phyloP scores from a whole-genome alignment of 176 grass and related monocot species.

The Juncus inflexus region DNA sequence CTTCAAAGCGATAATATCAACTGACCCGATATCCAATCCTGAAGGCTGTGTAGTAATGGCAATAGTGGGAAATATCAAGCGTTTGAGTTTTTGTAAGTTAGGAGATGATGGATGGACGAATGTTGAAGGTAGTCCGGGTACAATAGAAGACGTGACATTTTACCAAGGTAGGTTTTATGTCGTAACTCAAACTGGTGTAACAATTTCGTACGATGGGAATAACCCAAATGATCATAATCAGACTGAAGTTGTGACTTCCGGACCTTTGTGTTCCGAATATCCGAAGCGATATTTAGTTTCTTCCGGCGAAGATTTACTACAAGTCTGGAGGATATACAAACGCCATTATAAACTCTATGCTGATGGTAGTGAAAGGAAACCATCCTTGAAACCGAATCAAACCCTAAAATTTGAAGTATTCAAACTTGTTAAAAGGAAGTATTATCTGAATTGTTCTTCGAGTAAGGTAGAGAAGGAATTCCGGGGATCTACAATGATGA shows the following conservation, averaged over 20 bases:
- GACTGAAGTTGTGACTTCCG: neutral
- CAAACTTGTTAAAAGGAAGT: neutral
- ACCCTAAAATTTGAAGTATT: neutral
- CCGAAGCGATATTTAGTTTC: neutral
- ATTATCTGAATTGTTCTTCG: neutral
- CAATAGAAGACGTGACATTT: slow-evolving; percentile 11
- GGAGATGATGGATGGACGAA: slow-evolving; percentile 11
- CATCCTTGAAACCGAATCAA: neutral
- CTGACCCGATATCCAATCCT: neutral
- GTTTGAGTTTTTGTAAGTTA: too few species aligned
- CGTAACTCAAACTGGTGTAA: neutral
- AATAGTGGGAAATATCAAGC: slow-evolving; percentile 6
- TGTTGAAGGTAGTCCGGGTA: slow-evolving; percentile 1
- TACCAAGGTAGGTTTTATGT: slow-evolving; percentile 12
- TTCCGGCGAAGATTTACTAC: neutral
- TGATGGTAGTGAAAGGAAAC: too few species aligned
- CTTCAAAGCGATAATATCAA: neutral
- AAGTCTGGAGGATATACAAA: neutral
- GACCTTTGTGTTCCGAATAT: neutral
- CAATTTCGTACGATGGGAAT: neutral
- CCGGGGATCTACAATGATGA: neutral
- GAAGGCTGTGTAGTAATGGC: slow-evolving; percentile 5
- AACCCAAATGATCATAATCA: neutral
- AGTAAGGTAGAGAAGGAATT: neutral
- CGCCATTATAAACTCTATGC: too few species aligned